These are phyloP conservation scores for Pseudophaeomoniella oleicola DNA, from an alignment of 2,329 filamentous ascomycete species.

Conservation along the genomic window DNA sequence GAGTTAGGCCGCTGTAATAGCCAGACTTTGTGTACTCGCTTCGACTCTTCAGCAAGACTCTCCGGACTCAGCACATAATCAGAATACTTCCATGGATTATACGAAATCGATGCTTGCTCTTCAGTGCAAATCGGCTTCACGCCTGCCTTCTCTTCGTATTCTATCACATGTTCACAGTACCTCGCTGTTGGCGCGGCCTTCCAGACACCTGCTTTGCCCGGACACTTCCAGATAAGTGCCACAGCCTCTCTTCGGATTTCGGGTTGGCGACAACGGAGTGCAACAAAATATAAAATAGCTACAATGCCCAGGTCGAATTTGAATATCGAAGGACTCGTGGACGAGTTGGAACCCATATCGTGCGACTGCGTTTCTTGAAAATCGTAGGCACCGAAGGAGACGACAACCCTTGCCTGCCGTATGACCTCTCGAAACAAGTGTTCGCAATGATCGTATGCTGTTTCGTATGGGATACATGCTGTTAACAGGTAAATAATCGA, in stretches of 20 bases:
- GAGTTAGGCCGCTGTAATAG: neutral
- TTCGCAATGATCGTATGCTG: neutral
- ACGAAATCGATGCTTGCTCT: neutral
- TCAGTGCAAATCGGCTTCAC: neutral
- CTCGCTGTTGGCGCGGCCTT: neutral
- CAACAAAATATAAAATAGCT: conserved; percentile 19
- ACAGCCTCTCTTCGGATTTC: conserved; percentile 14
- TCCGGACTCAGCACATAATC: neutral
- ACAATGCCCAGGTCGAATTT: conserved; percentile 16
- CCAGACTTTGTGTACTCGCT: neutral
- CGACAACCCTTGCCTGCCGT: neutral
- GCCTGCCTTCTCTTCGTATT: conserved; percentile 1
- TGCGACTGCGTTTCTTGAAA: neutral
- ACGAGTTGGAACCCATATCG: neutral
- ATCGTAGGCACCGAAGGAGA: neutral
- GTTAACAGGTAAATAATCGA: neutral
- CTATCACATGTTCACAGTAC: neutral
- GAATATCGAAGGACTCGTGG: no score
- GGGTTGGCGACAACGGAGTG: conserved; percentile 19
- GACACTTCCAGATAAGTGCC: conserved; percentile 5
- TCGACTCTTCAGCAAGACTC: neutral
- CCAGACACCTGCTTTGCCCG: conserved; percentile 7
- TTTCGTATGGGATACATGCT: neutral
- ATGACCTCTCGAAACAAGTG: neutral
- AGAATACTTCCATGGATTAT: neutral